Base-by-base conservation (phyloP, 176 grass and related monocot genomes). In the sorghum (Sorghum bicolor) region DNA sequence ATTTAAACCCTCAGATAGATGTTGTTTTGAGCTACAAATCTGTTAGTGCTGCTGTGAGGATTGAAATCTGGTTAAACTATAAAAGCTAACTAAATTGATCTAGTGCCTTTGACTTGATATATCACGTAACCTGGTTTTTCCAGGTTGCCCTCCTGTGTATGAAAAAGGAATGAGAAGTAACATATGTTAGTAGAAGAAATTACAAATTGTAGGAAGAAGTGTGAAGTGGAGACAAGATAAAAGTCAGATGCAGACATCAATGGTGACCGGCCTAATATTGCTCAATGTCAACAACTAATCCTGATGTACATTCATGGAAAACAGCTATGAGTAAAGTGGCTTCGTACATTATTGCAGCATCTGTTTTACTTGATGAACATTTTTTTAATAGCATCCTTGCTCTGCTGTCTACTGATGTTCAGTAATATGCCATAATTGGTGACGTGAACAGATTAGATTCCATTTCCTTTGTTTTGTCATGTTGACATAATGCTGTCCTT, bases 401-500 rank as follows among this genome's bases (percentile, higher is more conserved):
- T 24, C 53, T 33, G 11, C 15, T 83, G 45, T 67, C 55, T 86
- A 60, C 25, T 80, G 10, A 17, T 71, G 28, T 68, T 77, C 26
- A 31, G 8, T 66, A 24, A 38, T 64, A 67, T 72, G 57, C 80
- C 33, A 64, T 34, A 83, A 81, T 9, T 77, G 36, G 28, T 67
- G 32, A 48, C 19, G 24, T 67, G 82, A 72, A 75, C n/a, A 11
- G 16, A 72, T 71, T 31, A 81, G 28, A 20, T 79, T 37, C 41
- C 32, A 9, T 60, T 73, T 47, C 24, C 78, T 65, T 69, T 14
- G 36, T 87, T 79, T 74, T 75, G 79, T 81, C 30, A 13, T 53
- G 16, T 53, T 90, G 50, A 28, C 57, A 41, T 48, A 67, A 29
- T 82, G 19, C 10, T 86, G 0, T 73, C 53, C 11, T 41, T 73